phyloP scores from a whole-genome alignment of 148 eudicot genomes.

The Cornus kousa region DNA sequence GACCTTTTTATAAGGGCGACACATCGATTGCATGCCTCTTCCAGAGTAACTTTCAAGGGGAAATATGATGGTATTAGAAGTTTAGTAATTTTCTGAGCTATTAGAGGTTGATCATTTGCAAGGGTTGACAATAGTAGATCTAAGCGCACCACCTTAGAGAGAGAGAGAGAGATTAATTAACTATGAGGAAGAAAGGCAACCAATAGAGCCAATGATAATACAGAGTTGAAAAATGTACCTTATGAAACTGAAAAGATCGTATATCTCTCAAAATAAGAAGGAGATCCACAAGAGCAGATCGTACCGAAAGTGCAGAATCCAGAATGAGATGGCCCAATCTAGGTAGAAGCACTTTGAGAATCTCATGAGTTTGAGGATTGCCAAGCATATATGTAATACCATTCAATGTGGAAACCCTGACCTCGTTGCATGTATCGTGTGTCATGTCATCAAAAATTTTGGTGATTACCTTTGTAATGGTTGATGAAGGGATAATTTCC shows the following conservation, averaged over 20 bases:
- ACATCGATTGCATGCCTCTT: constrained; percentile 86
- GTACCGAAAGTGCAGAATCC: constrained; percentile 60
- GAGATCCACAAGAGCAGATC: constrained; percentile 71
- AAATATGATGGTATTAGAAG: constrained; percentile 91
- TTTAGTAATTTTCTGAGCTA: constrained; percentile 76
- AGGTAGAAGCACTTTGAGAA: constrained; percentile 88
- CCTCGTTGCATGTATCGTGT: constrained; percentile 62
- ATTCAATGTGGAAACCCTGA: constrained; percentile 82
- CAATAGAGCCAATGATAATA: constrained; percentile 5
- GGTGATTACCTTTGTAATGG: constrained; percentile 70
- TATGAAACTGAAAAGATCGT: constrained; percentile 76
- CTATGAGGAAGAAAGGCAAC: constrained; percentile 1
- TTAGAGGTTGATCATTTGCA: constrained; percentile 74
- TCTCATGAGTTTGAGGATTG: constrained; percentile 90
- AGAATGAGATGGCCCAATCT: constrained; percentile 61
- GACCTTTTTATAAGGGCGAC: constrained; percentile 78
- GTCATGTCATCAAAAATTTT: constrained; percentile 77
- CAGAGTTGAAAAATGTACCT: constrained; percentile 41
- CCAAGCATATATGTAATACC: constrained; percentile 82
- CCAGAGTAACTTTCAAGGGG: constrained; percentile 55
- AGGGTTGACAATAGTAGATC: constrained; percentile 58
- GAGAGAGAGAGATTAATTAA: neutral
- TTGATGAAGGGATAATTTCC: constrained; percentile 87
- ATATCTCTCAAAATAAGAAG: constrained; percentile 65
- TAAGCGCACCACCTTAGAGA: constrained; percentile 59